phyloP scores from a whole-genome alignment of 495 filamentous ascomycete species.

The Hyphodiscus hymeniophilus region DNA sequence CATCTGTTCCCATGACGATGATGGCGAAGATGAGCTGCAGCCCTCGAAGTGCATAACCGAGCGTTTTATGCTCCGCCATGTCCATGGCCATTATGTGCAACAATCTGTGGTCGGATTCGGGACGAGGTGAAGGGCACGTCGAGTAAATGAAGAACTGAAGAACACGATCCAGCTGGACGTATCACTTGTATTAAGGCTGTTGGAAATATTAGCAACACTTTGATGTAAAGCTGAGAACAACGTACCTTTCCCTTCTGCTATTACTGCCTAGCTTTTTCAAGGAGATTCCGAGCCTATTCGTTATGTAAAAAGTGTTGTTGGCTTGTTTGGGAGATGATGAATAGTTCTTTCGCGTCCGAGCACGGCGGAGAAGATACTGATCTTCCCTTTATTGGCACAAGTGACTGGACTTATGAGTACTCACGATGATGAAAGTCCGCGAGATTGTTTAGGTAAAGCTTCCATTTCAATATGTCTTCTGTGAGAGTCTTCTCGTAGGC shows the following conservation, averaged over 20 bases:
- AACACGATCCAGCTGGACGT: conserved; percentile 5
- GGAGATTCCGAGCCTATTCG: conserved; percentile 2
- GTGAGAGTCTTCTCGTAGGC: too few relatives aligned
- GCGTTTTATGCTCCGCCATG: conserved; percentile 15
- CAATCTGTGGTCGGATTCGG: conserved; percentile 4
- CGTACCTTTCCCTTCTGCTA: conserved; percentile 1
- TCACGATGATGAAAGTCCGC: background rate
- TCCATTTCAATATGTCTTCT: background rate
- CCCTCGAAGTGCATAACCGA: conserved; percentile 23
- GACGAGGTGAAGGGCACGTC: background rate
- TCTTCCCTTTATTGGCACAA: background rate
- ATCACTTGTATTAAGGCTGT: conserved; percentile 3
- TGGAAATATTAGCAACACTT: conserved; percentile 1
- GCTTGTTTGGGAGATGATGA: conserved; percentile 3
- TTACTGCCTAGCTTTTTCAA: conserved; percentile 1
- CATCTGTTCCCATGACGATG: conserved; percentile 26
- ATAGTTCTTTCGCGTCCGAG: conserved; percentile 1
- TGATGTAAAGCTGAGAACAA: conserved; percentile 2
- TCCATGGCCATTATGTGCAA: conserved; percentile 11
- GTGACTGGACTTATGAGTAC: conserved; percentile 3
- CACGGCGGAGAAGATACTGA: background rate
- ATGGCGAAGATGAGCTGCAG: conserved; percentile 27
- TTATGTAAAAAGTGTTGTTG: conserved; percentile 1
- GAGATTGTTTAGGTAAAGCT: background rate
- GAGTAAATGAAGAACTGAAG: conserved; percentile 3